phyloP scores from a whole-genome alignment of 768 basidiomycete species.

The Boletus vermiculosoides region DNA sequence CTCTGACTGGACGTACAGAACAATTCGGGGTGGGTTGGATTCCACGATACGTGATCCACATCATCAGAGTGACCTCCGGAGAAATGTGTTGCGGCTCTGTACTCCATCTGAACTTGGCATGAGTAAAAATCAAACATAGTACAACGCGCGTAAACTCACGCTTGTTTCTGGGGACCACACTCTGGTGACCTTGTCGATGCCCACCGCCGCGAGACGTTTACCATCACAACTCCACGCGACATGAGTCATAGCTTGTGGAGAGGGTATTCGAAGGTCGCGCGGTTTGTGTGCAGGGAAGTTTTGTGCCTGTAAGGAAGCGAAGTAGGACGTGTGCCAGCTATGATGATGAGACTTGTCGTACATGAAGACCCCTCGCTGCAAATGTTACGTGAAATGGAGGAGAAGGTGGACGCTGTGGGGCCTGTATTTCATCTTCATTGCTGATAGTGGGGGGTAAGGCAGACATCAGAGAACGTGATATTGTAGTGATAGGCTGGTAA shows the following conservation, averaged over 20 bases:
- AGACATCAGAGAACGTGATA: conserved; percentile 22
- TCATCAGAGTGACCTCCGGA: conserved; percentile 75
- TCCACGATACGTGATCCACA: conserved; percentile 83
- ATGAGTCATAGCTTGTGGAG: conserved; percentile 64
- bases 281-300: conserved; percentile 80
- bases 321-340: conserved; percentile 16
- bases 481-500: neutral
- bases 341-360: conserved; percentile 34
- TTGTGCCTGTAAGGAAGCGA: conserved; percentile 51
- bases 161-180: conserved; percentile 80
- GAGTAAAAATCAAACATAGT: neutral
- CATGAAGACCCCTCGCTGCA: conserved; percentile 68
- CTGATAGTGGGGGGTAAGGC: conserved; percentile 17
- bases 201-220: conserved; percentile 76
- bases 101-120: conserved; percentile 55
- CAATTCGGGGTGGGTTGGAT: conserved; percentile 79
- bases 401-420: conserved; percentile 62
- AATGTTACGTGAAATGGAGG: conserved; percentile 75
- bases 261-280: conserved; percentile 66
- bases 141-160: conserved; percentile 42
- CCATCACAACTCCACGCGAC: conserved; percentile 87
- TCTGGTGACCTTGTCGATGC: conserved; percentile 73
- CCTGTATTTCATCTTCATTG: conserved; percentile 57
- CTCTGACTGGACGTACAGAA: conserved; percentile 79
- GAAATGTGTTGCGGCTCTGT: conserved; percentile 60